Evolutionary conservation across 768 basidiomycete genomes (phyloP), one percentile per base, ranked within the genome.

Genomic region (Lepiota subincarnata): DNA sequence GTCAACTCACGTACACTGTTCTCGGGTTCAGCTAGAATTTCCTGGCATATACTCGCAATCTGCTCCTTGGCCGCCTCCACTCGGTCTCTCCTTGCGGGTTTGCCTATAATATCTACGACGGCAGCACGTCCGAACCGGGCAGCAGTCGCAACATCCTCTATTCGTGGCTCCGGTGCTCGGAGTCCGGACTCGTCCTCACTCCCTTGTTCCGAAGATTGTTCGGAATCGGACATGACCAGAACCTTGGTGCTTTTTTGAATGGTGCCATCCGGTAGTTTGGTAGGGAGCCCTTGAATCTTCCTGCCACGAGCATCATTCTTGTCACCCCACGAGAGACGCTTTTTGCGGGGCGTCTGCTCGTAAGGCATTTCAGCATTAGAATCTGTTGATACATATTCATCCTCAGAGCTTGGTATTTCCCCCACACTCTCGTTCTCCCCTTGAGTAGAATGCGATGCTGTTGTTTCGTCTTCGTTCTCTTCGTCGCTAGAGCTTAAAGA

Each of bases 21-120:
- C 72, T 99, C 97, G 20, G 96, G 96, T 58, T 98, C 96, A 19
- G 89, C 81, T 44, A 97, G 73, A 50, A 98, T 90, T 61, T 98
- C 96, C 64, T 97, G 92, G 65, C 94, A 97, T 28, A 98, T 83
- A 24, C 79, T 76, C 1, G 94, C 97, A 57, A 98, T 91, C 71
- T 98, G 94, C 64, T 97, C 93, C 62, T 96, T 92, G 12, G 95
- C 95, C 38, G 76, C 75, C 59, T 84, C 83, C 58, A 97, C 73
- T 49, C 86, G 77, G 46, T 73, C 76, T 58, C 78, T 80, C 56
- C 86, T 80, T 19, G 89, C 86, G 60, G 76, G 77, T 56, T 79
- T 86, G 38, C 73, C 70, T 36, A 96, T 72, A 41, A 95, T 76
- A 57, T 87, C 85, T 26, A 81, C 69, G 11, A 96, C 83, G 3